These are phyloP conservation scores for Cytospora chrysosperma DNA, from an alignment of 2,329 filamentous ascomycete species.

Conservation along the genomic window DNA sequence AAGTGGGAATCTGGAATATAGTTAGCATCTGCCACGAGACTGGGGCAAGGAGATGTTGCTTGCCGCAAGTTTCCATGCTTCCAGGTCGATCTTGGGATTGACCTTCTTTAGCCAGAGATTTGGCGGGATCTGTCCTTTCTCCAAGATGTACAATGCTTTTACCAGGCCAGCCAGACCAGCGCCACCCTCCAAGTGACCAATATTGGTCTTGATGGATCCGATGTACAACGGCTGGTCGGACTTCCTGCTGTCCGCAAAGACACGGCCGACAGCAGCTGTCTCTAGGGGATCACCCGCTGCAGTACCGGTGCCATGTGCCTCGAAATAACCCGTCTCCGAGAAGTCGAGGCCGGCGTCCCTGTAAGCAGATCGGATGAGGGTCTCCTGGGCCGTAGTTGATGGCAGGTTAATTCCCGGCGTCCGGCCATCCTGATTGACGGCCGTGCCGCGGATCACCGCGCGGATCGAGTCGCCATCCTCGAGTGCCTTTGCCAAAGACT, in stretches of 20 bases:
- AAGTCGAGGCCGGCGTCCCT: conserved; percentile 38
- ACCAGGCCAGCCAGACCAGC: conserved; percentile 46
- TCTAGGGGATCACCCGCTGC: conserved; percentile 29
- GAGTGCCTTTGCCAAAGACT: conserved; percentile 6
- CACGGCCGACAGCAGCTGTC: not conserved
- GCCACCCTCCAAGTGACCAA: conserved; percentile 48
- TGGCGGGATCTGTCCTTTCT: conserved; percentile 39
- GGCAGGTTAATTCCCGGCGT: conserved; percentile 40
- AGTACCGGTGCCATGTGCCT: conserved; percentile 43
- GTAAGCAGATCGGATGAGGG: conserved; percentile 42
- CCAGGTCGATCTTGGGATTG: conserved; percentile 23
- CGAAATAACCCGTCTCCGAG: conserved; percentile 34
- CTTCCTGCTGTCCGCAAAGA: conserved; percentile 25
- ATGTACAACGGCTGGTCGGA: conserved; percentile 32
- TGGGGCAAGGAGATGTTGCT: not conserved
- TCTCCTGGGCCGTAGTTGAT: conserved; percentile 38
- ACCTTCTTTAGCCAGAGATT: conserved; percentile 38
- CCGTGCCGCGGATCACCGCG: conserved; percentile 43
- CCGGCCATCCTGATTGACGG: conserved; percentile 45
- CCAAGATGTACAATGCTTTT: conserved; percentile 35
- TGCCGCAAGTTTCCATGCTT: conserved; percentile 20
- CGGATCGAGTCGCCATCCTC: conserved; percentile 33
- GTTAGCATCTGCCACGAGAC: not conserved
- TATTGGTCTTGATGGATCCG: conserved; percentile 40
- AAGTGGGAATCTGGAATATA: not conserved